Percentiles rank a stretch among this genome's conserved stretches.
Evolutionary conservation across 345 rosid genomes (phyloP).

Genomic region (Hibiscus trionum): DNA sequence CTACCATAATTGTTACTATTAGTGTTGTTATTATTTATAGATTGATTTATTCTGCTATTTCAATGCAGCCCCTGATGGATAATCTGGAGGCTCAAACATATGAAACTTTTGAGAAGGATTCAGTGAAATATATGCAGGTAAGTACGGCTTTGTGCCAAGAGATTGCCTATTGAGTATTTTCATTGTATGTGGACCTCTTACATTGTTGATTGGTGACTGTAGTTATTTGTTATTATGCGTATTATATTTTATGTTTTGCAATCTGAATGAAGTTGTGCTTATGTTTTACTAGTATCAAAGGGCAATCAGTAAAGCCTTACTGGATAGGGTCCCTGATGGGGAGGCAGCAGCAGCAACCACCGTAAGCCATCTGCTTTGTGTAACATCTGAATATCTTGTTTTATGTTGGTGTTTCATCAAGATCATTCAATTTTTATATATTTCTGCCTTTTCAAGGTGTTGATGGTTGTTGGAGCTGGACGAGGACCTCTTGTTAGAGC

Average conservation of each 20-base stretch:
- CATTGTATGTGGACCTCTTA: not conserved
- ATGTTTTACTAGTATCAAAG: slow-evolving; percentile 70
- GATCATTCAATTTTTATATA: not conserved
- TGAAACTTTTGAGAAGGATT: slow-evolving; percentile 96
- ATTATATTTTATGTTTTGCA: not conserved
- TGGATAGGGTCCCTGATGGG: slow-evolving; percentile 77
- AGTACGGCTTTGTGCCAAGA: slow-evolving; percentile 8
- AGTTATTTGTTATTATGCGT: not conserved
- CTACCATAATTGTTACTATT: not conserved
- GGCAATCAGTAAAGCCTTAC: slow-evolving; percentile 74
- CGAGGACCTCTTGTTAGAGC: slow-evolving; percentile 99
- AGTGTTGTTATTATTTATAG: not conserved
- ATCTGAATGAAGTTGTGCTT: slow-evolving; percentile 17
- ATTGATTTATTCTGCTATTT: slow-evolving; percentile 7
- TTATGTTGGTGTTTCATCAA: not conserved
- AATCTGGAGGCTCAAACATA: slow-evolving; percentile 98
- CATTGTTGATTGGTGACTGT: not conserved
- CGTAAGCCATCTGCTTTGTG: slow-evolving; percentile 32
- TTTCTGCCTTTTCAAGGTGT: slow-evolving; percentile 41
- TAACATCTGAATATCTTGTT: not conserved
- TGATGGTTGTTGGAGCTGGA: slow-evolving; percentile 99
- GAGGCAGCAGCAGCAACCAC: slow-evolving; percentile 46
- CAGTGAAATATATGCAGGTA: slow-evolving; percentile 85
- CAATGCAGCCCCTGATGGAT: slow-evolving; percentile 92
- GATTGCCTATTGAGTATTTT: not conserved